Evolutionary conservation across 331 rosid species (phyloP).

Genomic region (Rosa hybrid): DNA sequence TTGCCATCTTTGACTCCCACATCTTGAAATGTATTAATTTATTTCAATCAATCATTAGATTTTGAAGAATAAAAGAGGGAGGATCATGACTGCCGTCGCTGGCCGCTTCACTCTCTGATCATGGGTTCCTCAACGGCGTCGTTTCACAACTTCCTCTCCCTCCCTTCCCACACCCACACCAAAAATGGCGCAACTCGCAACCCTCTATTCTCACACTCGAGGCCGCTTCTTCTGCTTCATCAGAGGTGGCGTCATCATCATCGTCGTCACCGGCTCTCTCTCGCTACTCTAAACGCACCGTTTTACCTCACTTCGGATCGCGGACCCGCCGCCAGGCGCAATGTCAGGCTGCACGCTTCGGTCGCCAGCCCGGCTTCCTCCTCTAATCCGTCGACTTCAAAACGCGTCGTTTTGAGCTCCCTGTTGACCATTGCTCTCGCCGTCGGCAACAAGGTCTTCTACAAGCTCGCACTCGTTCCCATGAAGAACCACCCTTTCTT

Average conservation of each 20-base stretch:
- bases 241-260: not conserved
- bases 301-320: not conserved
- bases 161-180: not conserved
- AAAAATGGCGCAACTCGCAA: not conserved
- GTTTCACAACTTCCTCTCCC: not conserved
- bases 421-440: conserved; percentile 50
- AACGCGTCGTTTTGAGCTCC: conserved; percentile 45
- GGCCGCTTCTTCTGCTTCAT: conserved; percentile 19
- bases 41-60: too few species aligned
- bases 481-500: conserved; percentile 79
- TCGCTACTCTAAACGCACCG: conserved; percentile 9
- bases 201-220: conserved; percentile 7
- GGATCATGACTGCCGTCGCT: not conserved
- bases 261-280: not conserved
- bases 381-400: conserved; percentile 9
- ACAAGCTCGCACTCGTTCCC: conserved; percentile 87
- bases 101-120: not conserved
- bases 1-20: too few species aligned
- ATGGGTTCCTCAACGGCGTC: conserved; percentile 3
- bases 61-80: too few species aligned
- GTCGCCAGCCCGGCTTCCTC: conserved; percentile 22
- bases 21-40: too few species aligned
- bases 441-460: conserved; percentile 74
- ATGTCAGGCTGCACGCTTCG: conserved; percentile 36
- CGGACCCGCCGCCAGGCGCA: not conserved